A percentile compares a stretch with the other conserved stretches of the same genome.
These are phyloP conservation scores for Polytrichum formosum DNA, from an alignment of 225 moss, liverwort and hornwort genomes.

Conservation along the genomic window DNA sequence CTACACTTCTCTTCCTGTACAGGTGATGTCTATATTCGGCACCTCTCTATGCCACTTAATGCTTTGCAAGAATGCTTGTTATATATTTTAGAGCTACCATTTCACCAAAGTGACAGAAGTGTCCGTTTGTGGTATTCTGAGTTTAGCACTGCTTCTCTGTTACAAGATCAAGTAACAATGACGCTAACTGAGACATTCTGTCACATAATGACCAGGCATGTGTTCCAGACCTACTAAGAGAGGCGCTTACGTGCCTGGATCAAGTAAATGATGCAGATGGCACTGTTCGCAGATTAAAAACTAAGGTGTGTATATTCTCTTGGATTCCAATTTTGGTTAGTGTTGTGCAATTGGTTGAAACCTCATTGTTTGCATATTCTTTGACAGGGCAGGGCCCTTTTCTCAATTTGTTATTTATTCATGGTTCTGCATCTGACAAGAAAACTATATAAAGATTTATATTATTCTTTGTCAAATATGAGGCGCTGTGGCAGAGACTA, in stretches of 20 bases:
- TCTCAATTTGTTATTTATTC: not conserved
- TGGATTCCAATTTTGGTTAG: too few relatives aligned
- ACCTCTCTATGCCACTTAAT: not conserved
- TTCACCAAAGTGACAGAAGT: not conserved
- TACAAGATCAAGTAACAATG: not conserved
- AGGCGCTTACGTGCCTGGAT: slow-evolving; percentile 86
- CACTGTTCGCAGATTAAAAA: slow-evolving; percentile 76
- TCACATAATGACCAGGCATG: slow-evolving; percentile 55
- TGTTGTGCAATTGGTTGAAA: too few relatives aligned
- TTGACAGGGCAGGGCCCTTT: too few relatives aligned
- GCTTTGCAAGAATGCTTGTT: not conserved
- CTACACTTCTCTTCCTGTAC: slow-evolving; percentile 73
- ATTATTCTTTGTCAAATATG: too few relatives aligned
- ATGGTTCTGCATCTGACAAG: too few relatives aligned
- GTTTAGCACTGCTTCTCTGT: not conserved
- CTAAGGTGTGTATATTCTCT: slow-evolving; percentile 49
- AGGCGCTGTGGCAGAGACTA: too few relatives aligned
- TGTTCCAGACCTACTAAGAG: slow-evolving; percentile 89
- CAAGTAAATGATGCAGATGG: slow-evolving; percentile 90
- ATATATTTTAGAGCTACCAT: not conserved
- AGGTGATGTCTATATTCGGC: slow-evolving; percentile 48
- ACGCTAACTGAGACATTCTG: not conserved
- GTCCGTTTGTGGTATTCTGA: not conserved
- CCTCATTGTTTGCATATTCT: too few relatives aligned
- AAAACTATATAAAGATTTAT: too few relatives aligned